These are phyloP conservation scores for Trypanosomatidae sp. DNA, from an alignment of 208 protist species.

Conservation along the genomic window DNA sequence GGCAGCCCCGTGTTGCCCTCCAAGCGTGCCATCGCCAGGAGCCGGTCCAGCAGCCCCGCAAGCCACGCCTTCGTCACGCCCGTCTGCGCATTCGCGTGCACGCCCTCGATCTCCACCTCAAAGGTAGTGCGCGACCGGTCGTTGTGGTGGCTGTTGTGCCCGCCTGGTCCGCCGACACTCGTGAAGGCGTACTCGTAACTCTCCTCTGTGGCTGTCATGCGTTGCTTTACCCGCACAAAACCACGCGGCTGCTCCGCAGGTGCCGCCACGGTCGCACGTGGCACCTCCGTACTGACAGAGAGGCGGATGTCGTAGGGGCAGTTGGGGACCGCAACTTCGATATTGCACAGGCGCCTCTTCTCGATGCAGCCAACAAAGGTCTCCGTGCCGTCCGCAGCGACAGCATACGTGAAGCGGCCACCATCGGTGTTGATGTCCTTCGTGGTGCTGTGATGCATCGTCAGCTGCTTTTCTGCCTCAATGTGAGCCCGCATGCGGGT, in stretches of 20 bases:
- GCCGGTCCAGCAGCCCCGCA: conserved; percentile 37
- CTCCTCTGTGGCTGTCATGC: conserved; percentile 37
- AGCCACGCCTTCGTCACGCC: conserved; percentile 59
- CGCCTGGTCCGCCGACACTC: conserved; percentile 30
- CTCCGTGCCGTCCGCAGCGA: conserved; percentile 28
- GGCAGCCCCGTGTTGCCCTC: conserved; percentile 27
- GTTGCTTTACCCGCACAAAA: conserved; percentile 60
- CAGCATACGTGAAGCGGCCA: conserved; percentile 56
- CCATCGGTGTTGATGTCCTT: conserved; percentile 49
- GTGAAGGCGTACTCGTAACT: conserved; percentile 72
- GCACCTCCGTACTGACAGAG: conserved; percentile 47
- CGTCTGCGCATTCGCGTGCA: conserved; percentile 25
- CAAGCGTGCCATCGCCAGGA: conserved; percentile 35
- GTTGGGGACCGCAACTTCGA: conserved; percentile 51
- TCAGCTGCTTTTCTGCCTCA: not conserved
- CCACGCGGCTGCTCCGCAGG: conserved; percentile 17
- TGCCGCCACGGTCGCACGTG: conserved; percentile 4
- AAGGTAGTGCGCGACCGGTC: conserved; percentile 18
- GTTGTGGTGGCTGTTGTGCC: no score
- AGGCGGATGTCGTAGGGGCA: conserved; percentile 71
- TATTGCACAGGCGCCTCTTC: conserved; percentile 60
- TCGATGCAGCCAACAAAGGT: conserved; percentile 27
- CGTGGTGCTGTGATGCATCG: conserved; percentile 21
- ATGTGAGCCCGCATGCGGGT: conserved; percentile 32
- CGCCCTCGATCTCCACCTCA: conserved; percentile 79